These are phyloP conservation scores for Septoria petroselini DNA, from an alignment of 2,329 filamentous ascomycete species.

Conservation along the genomic window DNA sequence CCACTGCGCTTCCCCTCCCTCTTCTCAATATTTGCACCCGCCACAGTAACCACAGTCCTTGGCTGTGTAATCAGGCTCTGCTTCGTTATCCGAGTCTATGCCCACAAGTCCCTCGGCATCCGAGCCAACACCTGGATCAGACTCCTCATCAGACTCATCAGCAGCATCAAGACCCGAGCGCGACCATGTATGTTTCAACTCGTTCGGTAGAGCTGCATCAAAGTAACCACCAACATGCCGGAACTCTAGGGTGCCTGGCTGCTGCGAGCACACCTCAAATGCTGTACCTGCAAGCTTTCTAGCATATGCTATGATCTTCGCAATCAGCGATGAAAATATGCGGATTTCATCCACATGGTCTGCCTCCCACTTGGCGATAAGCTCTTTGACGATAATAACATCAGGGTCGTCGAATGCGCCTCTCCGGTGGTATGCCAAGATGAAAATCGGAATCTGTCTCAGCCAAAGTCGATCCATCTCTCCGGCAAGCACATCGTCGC, in stretches of 20 bases:
- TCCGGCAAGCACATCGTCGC: slow-evolving; percentile 40
- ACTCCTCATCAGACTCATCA: neutral
- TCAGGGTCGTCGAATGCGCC: slow-evolving; percentile 46
- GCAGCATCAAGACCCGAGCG: neutral
- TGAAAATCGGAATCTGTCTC: slow-evolving; percentile 51
- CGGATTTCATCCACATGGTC: slow-evolving; percentile 31
- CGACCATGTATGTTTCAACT: neutral
- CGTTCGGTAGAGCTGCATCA: neutral
- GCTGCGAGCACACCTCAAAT: neutral
- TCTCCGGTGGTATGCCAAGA: slow-evolving; percentile 50
- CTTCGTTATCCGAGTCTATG: neutral
- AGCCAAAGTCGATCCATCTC: slow-evolving; percentile 51
- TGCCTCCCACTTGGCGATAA: slow-evolving; percentile 45
- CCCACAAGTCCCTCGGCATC: neutral
- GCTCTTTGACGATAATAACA: slow-evolving; percentile 40
- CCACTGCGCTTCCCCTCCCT: neutral
- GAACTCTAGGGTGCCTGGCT: neutral
- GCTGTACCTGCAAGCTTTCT: neutral
- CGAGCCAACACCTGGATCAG: neutral
- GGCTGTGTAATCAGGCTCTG: neutral
- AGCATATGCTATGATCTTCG: neutral
- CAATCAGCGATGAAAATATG: neutral
- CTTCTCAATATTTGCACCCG: neutral
- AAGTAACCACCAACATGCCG: neutral
- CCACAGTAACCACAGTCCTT: neutral